These are phyloP conservation scores for Venturia carpophila DNA, from an alignment of 2,329 filamentous ascomycete species.

Conservation along the genomic window DNA sequence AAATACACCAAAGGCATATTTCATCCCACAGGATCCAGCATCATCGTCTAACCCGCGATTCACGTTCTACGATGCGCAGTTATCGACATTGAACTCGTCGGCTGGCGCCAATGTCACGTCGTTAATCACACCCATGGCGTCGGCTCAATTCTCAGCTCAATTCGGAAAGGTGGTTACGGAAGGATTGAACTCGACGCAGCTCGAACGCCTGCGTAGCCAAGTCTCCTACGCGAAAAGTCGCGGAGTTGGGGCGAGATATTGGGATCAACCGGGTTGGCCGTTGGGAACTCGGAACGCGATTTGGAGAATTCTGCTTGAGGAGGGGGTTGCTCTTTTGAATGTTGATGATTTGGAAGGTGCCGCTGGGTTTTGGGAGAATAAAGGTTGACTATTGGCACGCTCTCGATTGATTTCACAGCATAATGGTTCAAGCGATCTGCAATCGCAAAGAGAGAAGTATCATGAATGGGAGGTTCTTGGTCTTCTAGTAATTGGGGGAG, in stretches of 20 bases:
- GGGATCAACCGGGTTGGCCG: conserved; percentile 54
- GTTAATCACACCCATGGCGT: conserved; percentile 47
- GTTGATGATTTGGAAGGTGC: conserved; percentile 54
- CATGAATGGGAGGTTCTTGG: neutral
- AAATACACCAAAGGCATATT: conserved; percentile 41
- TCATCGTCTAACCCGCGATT: conserved; percentile 34
- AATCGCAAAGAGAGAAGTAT: neutral
- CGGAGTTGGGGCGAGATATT: conserved; percentile 55
- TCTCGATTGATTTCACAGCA: neutral
- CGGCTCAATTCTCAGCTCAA: conserved; percentile 40
- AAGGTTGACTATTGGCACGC: neutral
- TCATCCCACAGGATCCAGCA: conserved; percentile 37
- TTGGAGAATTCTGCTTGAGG: conserved; percentile 50
- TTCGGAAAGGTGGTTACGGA: conserved; percentile 33
- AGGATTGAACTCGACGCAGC: conserved; percentile 41
- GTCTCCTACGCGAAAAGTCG: conserved; percentile 46
- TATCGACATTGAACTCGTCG: conserved; percentile 37
- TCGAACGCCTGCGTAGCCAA: conserved; percentile 45
- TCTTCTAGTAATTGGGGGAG: neutral
- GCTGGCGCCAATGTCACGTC: conserved; percentile 40
- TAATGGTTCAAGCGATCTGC: neutral
- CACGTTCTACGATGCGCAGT: conserved; percentile 55
- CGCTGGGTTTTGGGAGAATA: conserved; percentile 29
- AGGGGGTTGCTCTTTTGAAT: conserved; percentile 55
- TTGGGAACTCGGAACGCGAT: conserved; percentile 50